phyloP scores from a whole-genome alignment of 1,139 yeast genomes.

The Geotrichum aggregatum region DNA sequence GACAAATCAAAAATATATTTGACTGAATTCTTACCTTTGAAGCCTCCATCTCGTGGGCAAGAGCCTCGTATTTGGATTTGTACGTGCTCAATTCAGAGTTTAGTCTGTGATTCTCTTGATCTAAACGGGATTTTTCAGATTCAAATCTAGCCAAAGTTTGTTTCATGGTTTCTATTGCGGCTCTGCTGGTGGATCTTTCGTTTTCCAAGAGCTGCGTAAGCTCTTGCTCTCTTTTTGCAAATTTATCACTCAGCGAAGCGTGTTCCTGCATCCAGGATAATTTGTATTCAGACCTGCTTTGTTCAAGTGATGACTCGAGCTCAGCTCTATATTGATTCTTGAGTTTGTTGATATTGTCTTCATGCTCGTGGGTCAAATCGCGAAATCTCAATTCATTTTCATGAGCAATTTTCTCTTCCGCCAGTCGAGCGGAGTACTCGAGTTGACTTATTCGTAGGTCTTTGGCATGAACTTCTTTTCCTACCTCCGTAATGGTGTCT shows the following conservation, averaged over 20 bases:
- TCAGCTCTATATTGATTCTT: slow-evolving; percentile 18
- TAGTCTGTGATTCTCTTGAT: slow-evolving; percentile 22
- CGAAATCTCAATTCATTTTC: slow-evolving; percentile 11
- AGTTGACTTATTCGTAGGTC: slow-evolving; percentile 9
- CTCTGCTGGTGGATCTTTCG: slow-evolving; percentile 7
- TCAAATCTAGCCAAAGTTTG: slow-evolving; percentile 28
- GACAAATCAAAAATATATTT: neutral
- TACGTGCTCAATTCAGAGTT: slow-evolving; percentile 18
- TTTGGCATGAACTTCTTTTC: slow-evolving; percentile 27
- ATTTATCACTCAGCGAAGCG: slow-evolving; percentile 10
- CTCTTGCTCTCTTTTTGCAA: slow-evolving; percentile 14
- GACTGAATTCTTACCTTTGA: neutral
- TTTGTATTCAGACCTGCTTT: slow-evolving; percentile 30
- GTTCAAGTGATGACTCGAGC: slow-evolving; percentile 10
- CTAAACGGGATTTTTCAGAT: slow-evolving; percentile 21
- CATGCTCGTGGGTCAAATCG: slow-evolving; percentile 11
- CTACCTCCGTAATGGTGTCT: slow-evolving; percentile 38
- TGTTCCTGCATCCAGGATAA: slow-evolving; percentile 21
- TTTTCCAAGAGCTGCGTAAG: neutral
- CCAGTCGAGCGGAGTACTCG: slow-evolving; percentile 1
- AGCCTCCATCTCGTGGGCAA: slow-evolving; percentile 4
- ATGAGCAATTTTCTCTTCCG: slow-evolving; percentile 27
- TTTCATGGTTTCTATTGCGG: slow-evolving; percentile 21
- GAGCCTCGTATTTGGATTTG: slow-evolving; percentile 22
- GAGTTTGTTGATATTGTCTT: slow-evolving; percentile 29